Evolutionary conservation across 148 eudicot species (phyloP), one percentile per base, ranked within the genome.

Genomic region (Fallopia convolvulus): DNA sequence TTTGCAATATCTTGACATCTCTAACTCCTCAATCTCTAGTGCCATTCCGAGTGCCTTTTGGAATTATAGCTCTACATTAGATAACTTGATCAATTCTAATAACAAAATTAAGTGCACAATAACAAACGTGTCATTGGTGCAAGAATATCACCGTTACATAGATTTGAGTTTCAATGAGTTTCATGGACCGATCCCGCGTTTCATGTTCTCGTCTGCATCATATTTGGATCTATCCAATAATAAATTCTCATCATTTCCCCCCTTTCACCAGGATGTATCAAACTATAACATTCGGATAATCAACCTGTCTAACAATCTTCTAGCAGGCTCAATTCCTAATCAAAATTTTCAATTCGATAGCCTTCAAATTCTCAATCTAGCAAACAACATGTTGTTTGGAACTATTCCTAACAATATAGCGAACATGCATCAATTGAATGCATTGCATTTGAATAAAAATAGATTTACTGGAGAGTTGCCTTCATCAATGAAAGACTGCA

Each of bases 81-180:
- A 3, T 30, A 0, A 10, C n/a, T 32, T 65, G 42, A 32, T 14
- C 13, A 5, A 33, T 14, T 65, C 71, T 65, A 11, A 65, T 12
- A 65, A 65, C 71, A 32, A 65, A 21, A 0, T 60, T 60, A 8
- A 10, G 3, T 9, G 33, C 14, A 60, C 33, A 23, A 26, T 60
- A 8, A 36, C 66, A 2, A 60, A 65, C n/a, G 23, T 23, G 39
- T 3, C 39, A 33, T 33, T 33, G 20, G 4, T 0, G 33, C 4
- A 13, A 12, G 0, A 21, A 0, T 5, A 12, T 14, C 7, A 1
- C 5, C 0, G 8, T 0, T 14, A 0, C n/a, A 0, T 13, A 30
- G 42, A 65, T 65, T 65, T 65, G 71, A 65, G 71, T 65, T 65
- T 13, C 41, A 65, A 65, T 13, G 71, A 13, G 6, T 65, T 65